Base-by-base conservation (phyloP, 768 basidiomycete genomes). In the Phanerodontia chrysosporium region DNA sequence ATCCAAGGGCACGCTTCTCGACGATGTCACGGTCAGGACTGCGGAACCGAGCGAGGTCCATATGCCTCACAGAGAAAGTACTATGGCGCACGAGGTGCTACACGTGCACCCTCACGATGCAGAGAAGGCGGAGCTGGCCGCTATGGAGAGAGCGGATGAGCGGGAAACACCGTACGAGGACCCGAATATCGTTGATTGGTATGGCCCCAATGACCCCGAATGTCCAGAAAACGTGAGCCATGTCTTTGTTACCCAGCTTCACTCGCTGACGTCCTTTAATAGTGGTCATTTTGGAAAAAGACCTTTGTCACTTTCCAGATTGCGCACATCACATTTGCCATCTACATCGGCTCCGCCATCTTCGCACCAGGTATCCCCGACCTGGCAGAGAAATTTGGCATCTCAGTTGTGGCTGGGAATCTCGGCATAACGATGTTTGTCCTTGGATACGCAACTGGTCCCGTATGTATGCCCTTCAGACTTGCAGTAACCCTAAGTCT, bases 281-380 rank as follows among this genome's bases (percentile, higher is more conserved):
- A 74, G 54, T 74, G 73, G 73, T 70, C 70, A 0, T 62, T 63
- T 14, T 1, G 35, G 7, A 74, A 66, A 35, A 64, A 67, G 42
- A 51, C 61, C 30, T 70, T 72, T 51, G 68, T 73, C 16, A 66
- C 70, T n/a, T 69, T 65, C 49, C 64, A 66, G 35, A 68, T 73
- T 6, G 69, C 68, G 35, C 60, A 72, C 54, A 58, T 74, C 29
- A 74, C 73, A 1, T 69, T 73, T 45, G 61, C 67, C 52, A 65
- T 74, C n/a, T 74, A 73, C 61, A 69, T 74, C 51, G 73, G 73
- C 45, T 70, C 72, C 4, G 65, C 69, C 21, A 74, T 73, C 27
- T 73, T 70, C 52, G 69, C 69, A 1, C 63, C 72, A 14, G 68
- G 67, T 1, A 68, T 70, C 13, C 64, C 67, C 1, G 67, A 61